Evolutionary conservation across 2,329 filamentous ascomycete species (phyloP).

Genomic region (Colletotrichum limetticola): DNA sequence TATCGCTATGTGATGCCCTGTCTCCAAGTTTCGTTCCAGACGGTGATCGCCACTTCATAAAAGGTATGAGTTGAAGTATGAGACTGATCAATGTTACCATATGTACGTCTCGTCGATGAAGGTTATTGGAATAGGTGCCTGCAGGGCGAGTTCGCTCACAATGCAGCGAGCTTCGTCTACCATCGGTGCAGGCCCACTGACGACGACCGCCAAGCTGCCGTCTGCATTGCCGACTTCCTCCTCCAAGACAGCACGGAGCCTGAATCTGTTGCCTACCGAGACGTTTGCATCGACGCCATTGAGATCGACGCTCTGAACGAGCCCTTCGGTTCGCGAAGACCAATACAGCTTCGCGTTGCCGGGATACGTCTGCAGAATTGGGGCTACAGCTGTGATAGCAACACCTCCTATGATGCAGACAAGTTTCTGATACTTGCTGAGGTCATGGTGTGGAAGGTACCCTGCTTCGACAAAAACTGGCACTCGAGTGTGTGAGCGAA

Average conservation of each 20-base stretch:
- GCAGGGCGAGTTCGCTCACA: not conserved
- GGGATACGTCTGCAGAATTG: not conserved
- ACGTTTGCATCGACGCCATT: not conserved
- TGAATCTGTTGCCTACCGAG: not conserved
- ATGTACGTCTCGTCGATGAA: not conserved
- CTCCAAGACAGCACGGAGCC: not conserved
- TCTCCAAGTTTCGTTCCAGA: too few relatives aligned
- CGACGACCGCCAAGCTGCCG: not conserved
- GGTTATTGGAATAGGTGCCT: not conserved
- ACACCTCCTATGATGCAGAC: conserved; percentile 10
- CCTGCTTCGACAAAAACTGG: conserved; percentile 7
- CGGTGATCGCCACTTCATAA: too few relatives aligned
- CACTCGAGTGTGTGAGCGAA: not conserved
- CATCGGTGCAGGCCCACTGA: not conserved
- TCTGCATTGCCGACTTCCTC: not conserved
- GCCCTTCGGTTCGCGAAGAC: not conserved
- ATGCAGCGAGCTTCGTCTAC: not conserved
- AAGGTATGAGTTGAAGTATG: too few relatives aligned
- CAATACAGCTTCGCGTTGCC: not conserved
- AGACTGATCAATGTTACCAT: not conserved
- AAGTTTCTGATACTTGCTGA: not conserved
- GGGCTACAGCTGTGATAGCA: not conserved
- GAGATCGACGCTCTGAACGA: not conserved
- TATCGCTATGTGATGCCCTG: too few relatives aligned
- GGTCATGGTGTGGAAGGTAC: conserved; percentile 1